phyloP scores from a whole-genome alignment of 2,329 filamentous ascomycete genomes.

The Penicillium sp. region DNA sequence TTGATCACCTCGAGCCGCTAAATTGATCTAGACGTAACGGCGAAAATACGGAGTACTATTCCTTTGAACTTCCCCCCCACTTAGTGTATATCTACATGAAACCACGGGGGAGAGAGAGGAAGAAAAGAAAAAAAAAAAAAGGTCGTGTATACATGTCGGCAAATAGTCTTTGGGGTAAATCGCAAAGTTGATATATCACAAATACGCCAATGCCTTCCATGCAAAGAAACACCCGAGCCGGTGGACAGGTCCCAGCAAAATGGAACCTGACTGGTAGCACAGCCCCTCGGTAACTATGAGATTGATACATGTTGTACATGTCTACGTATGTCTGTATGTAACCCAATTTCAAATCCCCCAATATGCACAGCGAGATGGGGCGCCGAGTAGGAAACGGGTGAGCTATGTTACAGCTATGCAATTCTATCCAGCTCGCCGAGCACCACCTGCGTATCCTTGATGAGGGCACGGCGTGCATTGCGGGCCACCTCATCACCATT shows the following conservation, averaged over 20 bases:
- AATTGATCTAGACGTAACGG: not conserved
- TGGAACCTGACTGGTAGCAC: not conserved
- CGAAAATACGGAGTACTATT: not conserved
- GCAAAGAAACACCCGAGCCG: constrained; percentile 2
- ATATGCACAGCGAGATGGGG: constrained; percentile 3
- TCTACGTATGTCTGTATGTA: not conserved
- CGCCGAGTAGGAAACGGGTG: not conserved
- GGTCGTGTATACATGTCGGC: not conserved
- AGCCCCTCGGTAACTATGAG: not conserved
- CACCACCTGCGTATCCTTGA: constrained; percentile 43
- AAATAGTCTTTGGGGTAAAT: constrained; percentile 5
- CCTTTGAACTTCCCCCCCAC: not conserved
- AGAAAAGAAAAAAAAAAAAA: not conserved
- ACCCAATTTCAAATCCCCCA: not conserved
- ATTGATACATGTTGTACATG: not conserved
- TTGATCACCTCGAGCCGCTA: constrained; percentile 5
- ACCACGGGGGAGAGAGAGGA: not conserved
- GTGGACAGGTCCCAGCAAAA: not conserved
- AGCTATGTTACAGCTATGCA: constrained; percentile 15
- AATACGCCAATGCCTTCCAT: constrained; percentile 6
- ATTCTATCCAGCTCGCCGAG: constrained; percentile 40
- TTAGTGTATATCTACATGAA: not conserved
- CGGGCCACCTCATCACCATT: constrained; percentile 63
- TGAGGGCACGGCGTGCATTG: constrained; percentile 48
- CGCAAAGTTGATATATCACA: constrained; percentile 6